phyloP scores from a whole-genome alignment of 2,329 filamentous ascomycete genomes.

The Pseudogymnoascus sp. region DNA sequence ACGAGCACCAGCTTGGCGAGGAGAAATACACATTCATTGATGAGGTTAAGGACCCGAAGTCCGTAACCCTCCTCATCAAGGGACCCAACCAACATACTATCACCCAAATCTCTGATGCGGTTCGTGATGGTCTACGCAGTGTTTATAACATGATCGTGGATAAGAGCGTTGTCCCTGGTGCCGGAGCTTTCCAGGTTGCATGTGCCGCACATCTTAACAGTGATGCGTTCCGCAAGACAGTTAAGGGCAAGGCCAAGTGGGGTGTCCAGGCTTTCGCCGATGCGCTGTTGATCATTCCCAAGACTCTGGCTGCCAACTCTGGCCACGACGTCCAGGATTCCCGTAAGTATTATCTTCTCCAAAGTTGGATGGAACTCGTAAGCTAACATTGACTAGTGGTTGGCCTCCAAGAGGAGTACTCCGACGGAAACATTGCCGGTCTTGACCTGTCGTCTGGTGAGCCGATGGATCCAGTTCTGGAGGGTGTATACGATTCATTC shows the following conservation, averaged over 20 bases:
- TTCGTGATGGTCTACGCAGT: slow-evolving; percentile 86
- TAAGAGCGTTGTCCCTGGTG: slow-evolving; percentile 86
- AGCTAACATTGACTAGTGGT: slow-evolving; percentile 51
- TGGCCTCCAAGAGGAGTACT: slow-evolving; percentile 73
- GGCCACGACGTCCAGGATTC: slow-evolving; percentile 96
- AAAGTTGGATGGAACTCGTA: background rate
- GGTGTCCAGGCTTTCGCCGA: slow-evolving; percentile 93
- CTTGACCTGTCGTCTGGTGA: slow-evolving; percentile 79
- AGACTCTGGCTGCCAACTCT: slow-evolving; percentile 91
- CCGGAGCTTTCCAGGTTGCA: slow-evolving; percentile 91
- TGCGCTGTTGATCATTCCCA: slow-evolving; percentile 89
- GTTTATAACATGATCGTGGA: slow-evolving; percentile 99
- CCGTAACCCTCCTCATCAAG: slow-evolving; percentile 95
- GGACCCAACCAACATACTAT: slow-evolving; percentile 96
- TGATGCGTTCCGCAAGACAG: slow-evolving; percentile 75
- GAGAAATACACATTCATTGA: slow-evolving; percentile 99
- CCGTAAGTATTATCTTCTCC: slow-evolving; percentile 48
- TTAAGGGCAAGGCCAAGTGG: slow-evolving; percentile 97
- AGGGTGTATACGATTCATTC: slow-evolving; percentile 94
- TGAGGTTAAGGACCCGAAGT: slow-evolving; percentile 98
- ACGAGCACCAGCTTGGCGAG: slow-evolving; percentile 94
- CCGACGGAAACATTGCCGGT: slow-evolving; percentile 77
- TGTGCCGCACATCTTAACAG: slow-evolving; percentile 81
- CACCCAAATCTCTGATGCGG: slow-evolving; percentile 90
- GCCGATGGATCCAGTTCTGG: slow-evolving; percentile 89